Evolutionary conservation across 2,329 filamentous ascomycete species (phyloP), one percentile per base, ranked within the genome.

Genomic region (Beauveria brongniartii): DNA sequence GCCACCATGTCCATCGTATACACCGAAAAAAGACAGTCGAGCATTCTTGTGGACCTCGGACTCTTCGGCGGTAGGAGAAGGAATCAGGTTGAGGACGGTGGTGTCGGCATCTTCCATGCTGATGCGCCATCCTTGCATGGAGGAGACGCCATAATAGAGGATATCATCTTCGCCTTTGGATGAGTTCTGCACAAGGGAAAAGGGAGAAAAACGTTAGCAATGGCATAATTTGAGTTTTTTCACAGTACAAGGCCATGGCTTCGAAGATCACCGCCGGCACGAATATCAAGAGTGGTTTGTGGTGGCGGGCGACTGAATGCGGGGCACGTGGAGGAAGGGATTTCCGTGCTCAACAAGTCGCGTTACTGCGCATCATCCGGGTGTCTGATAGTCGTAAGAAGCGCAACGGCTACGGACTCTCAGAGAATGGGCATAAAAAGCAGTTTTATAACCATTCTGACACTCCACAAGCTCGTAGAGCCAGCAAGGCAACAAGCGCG

Each of bases 91-190:
- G 73, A 99, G 89, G 57, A 97, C 80, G 61, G 90, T 84, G 64
- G 90, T 91, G 78, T 99, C 94, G 65, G 94, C 87, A 74, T 99
- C 94, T 76, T 99, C 94, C 94, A 99, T 99, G 81, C 91, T 96
- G 79, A 99, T 97, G 79, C 94, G 90, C 94, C 94, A 99, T 81
- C 94, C 94, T 78, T 99, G 94, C 94, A 99, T 99, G 77, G 92
- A 92, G 67, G 94, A 99, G 67, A 97, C 87, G 72, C 94, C 94
- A 76, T 90, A 99, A 73, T 94, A 78, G 73, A 96, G 86, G 73
- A 91, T 88, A 67, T 96, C 92, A 90, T 97, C 92, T 79, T 91
- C 87, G 77, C 92, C 92, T 73, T 87, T 87, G 74, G 89, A 87
- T 71, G 94, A 99, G 78, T 87, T 82, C 94, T 97, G 73, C 62